Percentiles rank a stretch among this genome's conserved stretches.
These are phyloP conservation scores for Leishmania lainsoni DNA, from an alignment of 208 protist species.

Conservation along the genomic window DNA sequence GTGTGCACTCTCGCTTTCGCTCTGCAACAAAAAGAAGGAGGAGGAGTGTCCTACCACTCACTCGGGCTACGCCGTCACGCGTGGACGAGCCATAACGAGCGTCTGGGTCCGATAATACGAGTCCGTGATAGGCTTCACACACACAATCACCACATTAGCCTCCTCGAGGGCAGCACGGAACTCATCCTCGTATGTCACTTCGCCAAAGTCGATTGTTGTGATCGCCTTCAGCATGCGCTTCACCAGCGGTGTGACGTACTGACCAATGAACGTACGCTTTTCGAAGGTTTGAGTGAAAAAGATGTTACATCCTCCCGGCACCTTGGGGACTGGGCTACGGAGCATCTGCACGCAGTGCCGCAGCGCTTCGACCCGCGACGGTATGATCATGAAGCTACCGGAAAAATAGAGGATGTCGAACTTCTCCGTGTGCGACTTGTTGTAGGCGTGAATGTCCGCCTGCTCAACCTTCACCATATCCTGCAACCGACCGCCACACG, in stretches of 20 bases:
- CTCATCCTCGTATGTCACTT: conserved; percentile 82
- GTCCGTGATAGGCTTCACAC: conserved; percentile 39
- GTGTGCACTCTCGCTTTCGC: not conserved
- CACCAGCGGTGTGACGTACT: conserved; percentile 55
- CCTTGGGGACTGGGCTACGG: conserved; percentile 44
- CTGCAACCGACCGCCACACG: conserved; percentile 38
- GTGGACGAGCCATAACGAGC: conserved; percentile 65
- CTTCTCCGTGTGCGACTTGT: conserved; percentile 39
- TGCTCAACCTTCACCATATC: conserved; percentile 54
- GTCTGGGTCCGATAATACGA: conserved; percentile 59
- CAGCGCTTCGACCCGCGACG: conserved; percentile 53
- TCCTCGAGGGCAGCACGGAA: conserved; percentile 52
- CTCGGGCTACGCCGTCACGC: conserved; percentile 21
- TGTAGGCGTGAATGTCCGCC: conserved; percentile 72
- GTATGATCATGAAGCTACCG: conserved; percentile 83
- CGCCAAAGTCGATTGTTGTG: conserved; percentile 85
- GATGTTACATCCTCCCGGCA: conserved; percentile 49
- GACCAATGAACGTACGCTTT: conserved; percentile 54
- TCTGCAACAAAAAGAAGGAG: not conserved
- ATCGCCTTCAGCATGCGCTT: conserved; percentile 60
- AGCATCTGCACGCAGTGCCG: conserved; percentile 69
- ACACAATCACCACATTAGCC: conserved; percentile 60
- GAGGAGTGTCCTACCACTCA: not conserved
- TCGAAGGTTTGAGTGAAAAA: conserved; percentile 88
- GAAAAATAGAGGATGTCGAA: conserved; percentile 86